A percentile compares a stretch with the other conserved stretches of the same genome.
phyloP scores from a whole-genome alignment of 1,139 yeast genomes.

The Pichia sp. region DNA sequence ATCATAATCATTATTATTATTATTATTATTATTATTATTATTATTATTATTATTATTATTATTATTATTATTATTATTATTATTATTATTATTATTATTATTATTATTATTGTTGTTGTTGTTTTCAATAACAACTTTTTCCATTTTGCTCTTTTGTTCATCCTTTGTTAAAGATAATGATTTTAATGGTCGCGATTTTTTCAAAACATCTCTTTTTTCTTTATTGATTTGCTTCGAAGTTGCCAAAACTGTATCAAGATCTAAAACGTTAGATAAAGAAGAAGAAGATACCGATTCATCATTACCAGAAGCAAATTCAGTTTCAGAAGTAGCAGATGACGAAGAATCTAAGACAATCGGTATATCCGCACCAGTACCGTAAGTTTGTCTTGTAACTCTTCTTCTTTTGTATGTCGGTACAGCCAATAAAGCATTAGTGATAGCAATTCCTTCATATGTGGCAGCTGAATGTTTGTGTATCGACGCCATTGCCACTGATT shows the following conservation, averaged over 20 bases:
- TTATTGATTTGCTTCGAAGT: not conserved
- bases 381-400: slow-evolving; percentile 10
- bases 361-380: slow-evolving; percentile 8
- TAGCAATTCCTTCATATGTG: not conserved
- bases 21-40: no score
- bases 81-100: no score
- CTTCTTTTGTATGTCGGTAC: not conserved
- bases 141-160: not conserved
- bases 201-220: not conserved
- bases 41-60: no score
- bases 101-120: no score
- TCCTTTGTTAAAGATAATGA: not conserved
- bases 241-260: not conserved
- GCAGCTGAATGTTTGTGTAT: not conserved
- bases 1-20: no score
- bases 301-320: not conserved
- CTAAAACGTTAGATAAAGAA: not conserved
- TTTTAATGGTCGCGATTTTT: not conserved
- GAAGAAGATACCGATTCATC: not conserved
- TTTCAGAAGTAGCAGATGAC: not conserved
- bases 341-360: slow-evolving; percentile 14
- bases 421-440: not conserved
- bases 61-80: no score
- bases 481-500: not conserved
- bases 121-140: no score